Conservation (phyloP, 768 basidiomycete genomes). For the Sarcodon aspratus region DNA sequence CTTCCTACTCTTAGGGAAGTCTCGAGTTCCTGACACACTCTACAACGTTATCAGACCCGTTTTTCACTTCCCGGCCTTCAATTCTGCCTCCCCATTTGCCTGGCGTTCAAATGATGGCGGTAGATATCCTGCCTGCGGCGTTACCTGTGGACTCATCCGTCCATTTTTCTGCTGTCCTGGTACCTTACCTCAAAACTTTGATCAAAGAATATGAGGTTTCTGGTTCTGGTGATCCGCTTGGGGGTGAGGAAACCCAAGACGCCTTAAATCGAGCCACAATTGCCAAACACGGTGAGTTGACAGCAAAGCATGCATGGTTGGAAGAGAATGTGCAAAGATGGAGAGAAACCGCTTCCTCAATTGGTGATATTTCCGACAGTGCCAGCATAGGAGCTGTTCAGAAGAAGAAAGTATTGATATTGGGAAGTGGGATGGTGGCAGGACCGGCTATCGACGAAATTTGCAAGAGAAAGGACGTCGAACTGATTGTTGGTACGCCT, state of each 20-base stretch:
- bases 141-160: slow-evolving; percentile 73
- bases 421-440: slow-evolving; percentile 95
- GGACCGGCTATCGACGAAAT: slow-evolving; percentile 78
- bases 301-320: slow-evolving; percentile 47
- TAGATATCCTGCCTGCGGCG: slow-evolving; percentile 84
- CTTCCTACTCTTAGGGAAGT: slow-evolving; percentile 43
- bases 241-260: slow-evolving; percentile 17
- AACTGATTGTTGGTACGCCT: slow-evolving; percentile 66
- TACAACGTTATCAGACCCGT: slow-evolving; percentile 71
- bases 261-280: slow-evolving; percentile 68
- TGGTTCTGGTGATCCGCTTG: slow-evolving; percentile 4
- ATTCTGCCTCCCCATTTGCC: slow-evolving; percentile 34
- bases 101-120: slow-evolving; percentile 70
- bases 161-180: slow-evolving; percentile 58
- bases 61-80: slow-evolving; percentile 39
- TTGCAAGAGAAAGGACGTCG: slow-evolving; percentile 45
- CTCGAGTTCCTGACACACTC: slow-evolving; percentile 71
- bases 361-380: neutral
- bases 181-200: slow-evolving; percentile 56
- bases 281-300: slow-evolving; percentile 44
- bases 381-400: neutral
- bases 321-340: slow-evolving; percentile 35
- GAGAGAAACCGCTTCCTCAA: slow-evolving; percentile 8
- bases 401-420: slow-evolving; percentile 63
- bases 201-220: slow-evolving; percentile 27